Evolutionary conservation across 768 basidiomycete species (phyloP).

Genomic region (Lactifluus volemus): DNA sequence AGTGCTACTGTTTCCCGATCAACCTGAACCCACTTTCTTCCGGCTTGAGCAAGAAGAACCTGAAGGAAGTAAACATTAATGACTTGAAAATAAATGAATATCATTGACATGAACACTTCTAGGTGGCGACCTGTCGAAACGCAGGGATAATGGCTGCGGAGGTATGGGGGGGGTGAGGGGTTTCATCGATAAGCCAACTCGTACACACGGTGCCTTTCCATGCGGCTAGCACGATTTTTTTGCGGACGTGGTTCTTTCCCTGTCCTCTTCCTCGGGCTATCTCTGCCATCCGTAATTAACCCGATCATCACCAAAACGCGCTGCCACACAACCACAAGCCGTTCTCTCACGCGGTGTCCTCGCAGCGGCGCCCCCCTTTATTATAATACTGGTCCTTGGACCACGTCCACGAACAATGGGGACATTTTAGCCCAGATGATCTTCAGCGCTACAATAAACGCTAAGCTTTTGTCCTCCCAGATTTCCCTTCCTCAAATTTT

Average conservation of each 20-base stretch:
- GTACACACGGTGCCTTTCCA: neutral
- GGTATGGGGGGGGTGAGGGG: neutral
- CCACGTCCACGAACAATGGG: neutral
- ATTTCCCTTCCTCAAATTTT: neutral
- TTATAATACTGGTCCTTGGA: too few relatives aligned
- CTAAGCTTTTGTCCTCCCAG: neutral
- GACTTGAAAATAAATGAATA: neutral
- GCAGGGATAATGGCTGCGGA: neutral
- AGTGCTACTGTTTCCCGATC: neutral
- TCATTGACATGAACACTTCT: neutral
- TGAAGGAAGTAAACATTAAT: neutral
- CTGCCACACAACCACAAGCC: neutral
- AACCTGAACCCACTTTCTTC: neutral
- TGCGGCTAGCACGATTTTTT: neutral
- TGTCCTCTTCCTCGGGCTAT: neutral
- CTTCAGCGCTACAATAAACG: neutral
- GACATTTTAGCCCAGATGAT: neutral
- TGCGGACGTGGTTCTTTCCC: neutral
- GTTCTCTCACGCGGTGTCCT: neutral
- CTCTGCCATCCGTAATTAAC: neutral
- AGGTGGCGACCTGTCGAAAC: neutral
- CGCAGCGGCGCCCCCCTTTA: neutral
- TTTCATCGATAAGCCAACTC: neutral
- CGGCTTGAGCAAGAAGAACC: neutral
- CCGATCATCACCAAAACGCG: neutral